Conservation (phyloP, 208 protist genomes). For the Angomonas deanei region DNA sequence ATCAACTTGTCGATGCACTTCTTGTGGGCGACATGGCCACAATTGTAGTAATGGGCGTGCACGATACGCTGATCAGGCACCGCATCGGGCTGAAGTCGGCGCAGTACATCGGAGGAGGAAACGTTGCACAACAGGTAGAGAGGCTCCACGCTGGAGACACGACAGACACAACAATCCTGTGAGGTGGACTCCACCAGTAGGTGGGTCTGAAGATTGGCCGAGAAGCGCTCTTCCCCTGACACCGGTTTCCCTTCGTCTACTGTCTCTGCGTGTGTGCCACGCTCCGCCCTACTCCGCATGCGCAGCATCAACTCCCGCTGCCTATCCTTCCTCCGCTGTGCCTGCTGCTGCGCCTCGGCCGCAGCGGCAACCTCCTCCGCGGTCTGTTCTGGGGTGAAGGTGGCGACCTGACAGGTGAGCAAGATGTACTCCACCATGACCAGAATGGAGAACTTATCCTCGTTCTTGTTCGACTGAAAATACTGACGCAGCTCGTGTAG, state of each 20-base stretch:
- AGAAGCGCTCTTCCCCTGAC: neutral
- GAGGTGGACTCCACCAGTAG: slow-evolving; percentile 24
- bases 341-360: slow-evolving; percentile 25
- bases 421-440: slow-evolving; percentile 57
- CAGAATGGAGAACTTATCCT: slow-evolving; percentile 43
- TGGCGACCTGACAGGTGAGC: slow-evolving; percentile 22
- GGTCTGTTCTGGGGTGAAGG: slow-evolving; percentile 20
- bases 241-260: neutral
- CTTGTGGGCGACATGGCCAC: slow-evolving; percentile 39
- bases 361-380: neutral
- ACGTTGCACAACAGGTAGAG: slow-evolving; percentile 30
- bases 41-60: slow-evolving; percentile 27
- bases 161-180: slow-evolving; percentile 49
- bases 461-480: slow-evolving; percentile 17
- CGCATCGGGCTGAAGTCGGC: neutral
- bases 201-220: neutral
- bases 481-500: slow-evolving; percentile 39
- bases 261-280: too few species aligned
- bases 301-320: slow-evolving; percentile 58
- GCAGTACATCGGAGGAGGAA: slow-evolving; percentile 28
- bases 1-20: slow-evolving; percentile 23
- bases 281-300: slow-evolving; percentile 36
- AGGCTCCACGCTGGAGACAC: slow-evolving; percentile 12
- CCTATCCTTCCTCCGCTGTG: slow-evolving; percentile 49
- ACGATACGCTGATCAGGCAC: slow-evolving; percentile 12